phyloP scores from a whole-genome alignment of 2,329 filamentous ascomycete species.

The Ceratocystis harringtonii region DNA sequence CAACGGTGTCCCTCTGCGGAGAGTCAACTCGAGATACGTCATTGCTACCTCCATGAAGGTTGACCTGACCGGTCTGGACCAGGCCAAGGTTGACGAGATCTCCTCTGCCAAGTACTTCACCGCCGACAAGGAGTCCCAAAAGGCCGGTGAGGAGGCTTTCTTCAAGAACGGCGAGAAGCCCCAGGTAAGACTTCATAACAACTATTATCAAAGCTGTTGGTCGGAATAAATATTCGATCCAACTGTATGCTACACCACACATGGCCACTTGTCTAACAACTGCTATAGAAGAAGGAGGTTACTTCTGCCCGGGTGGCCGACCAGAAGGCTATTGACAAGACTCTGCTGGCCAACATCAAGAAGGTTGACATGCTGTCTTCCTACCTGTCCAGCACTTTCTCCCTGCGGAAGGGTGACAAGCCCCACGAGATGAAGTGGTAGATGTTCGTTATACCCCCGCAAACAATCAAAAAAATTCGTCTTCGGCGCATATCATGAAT shows the following conservation, averaged over 20 bases:
- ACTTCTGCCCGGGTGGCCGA: slow-evolving; percentile 82
- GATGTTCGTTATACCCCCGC: slow-evolving; percentile 25
- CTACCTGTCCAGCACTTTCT: slow-evolving; percentile 94
- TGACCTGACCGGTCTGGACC: slow-evolving; percentile 71
- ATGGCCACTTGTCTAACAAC: slow-evolving; percentile 10
- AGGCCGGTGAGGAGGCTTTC: slow-evolving; percentile 95
- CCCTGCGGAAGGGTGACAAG: slow-evolving; percentile 97
- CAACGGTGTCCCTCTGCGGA: slow-evolving; percentile 95
- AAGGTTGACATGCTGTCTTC: slow-evolving; percentile 87
- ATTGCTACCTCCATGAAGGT: slow-evolving; percentile 80
- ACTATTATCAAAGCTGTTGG: not conserved
- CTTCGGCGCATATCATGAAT: slow-evolving; percentile 16
- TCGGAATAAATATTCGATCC: not conserved
- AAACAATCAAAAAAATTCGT: slow-evolving; percentile 21
- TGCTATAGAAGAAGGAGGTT: slow-evolving; percentile 83
- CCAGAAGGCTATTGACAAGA: slow-evolving; percentile 98
- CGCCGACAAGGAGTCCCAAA: slow-evolving; percentile 86
- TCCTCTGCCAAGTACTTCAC: slow-evolving; percentile 82
- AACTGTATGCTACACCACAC: not conserved
- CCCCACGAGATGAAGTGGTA: slow-evolving; percentile 99
- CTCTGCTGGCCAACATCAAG: slow-evolving; percentile 89
- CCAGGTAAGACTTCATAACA: slow-evolving; percentile 49
- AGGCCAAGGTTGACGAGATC: slow-evolving; percentile 74
- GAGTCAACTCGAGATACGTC: slow-evolving; percentile 86
- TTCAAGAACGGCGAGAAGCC: slow-evolving; percentile 99